phyloP scores from a whole-genome alignment of 495 filamentous ascomycete species.

The Penicillium crystallinum region DNA sequence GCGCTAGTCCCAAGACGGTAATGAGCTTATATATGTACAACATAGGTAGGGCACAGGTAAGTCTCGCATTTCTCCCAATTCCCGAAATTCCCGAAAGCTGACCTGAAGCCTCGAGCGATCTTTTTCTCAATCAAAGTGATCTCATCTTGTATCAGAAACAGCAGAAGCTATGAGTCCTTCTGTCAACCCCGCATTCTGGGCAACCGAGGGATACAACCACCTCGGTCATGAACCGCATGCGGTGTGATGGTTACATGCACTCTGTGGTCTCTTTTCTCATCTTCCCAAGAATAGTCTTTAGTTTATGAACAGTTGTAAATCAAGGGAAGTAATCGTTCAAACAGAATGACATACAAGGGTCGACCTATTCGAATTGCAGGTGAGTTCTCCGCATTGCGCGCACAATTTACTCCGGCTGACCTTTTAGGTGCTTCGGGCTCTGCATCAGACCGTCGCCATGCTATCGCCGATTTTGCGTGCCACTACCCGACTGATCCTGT shows the following conservation, averaged over 20 bases:
- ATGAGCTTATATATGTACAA: background rate
- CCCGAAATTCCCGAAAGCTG: too few relatives aligned
- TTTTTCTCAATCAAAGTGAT: background rate
- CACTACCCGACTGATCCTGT: constrained; percentile 42
- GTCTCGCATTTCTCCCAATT: too few relatives aligned
- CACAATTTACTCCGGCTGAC: background rate
- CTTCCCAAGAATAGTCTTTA: background rate
- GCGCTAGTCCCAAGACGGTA: background rate
- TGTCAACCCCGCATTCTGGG: constrained; percentile 4
- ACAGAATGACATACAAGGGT: constrained; percentile 13
- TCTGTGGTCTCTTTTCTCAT: background rate
- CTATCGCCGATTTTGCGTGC: constrained; percentile 47
- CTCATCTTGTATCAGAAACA: background rate
- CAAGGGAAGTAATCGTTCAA: background rate
- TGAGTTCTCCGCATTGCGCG: background rate
- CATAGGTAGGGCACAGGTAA: too few relatives aligned
- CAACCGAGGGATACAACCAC: constrained; percentile 2
- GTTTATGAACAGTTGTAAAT: background rate
- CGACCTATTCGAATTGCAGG: constrained; percentile 25
- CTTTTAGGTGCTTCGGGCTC: constrained; percentile 44
- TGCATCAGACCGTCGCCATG: constrained; percentile 52
- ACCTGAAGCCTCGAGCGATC: too few relatives aligned
- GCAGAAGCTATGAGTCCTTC: background rate
- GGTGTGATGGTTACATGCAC: background rate
- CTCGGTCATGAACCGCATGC: constrained; percentile 2